Conservation (phyloP, 441 rosid species). For the Eruca vesicaria region DNA sequence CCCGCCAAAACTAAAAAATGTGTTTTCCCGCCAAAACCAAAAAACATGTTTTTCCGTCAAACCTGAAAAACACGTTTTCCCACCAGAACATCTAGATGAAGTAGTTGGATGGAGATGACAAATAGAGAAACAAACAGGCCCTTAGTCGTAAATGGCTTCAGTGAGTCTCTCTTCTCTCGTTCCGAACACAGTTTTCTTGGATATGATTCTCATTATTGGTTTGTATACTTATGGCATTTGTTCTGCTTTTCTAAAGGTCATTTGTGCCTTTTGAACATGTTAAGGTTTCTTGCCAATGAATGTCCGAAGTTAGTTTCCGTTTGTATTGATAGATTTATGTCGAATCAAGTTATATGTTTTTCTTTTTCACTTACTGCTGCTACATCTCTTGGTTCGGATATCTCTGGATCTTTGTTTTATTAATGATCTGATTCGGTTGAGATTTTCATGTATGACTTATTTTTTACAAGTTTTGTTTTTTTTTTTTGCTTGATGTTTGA, state of each 20-base stretch:
- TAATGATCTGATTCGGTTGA: neutral
- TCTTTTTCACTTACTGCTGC: neutral
- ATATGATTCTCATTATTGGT: neutral
- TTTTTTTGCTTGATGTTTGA: neutral
- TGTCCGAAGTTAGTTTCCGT: neutral
- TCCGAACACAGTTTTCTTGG: neutral
- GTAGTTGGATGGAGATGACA: too few species aligned
- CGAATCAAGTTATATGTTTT: neutral
- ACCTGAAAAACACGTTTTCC: too few species aligned
- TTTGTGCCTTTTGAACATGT: neutral
- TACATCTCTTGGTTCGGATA: conserved; percentile 4
- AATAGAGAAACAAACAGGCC: too few species aligned
- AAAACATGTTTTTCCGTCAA: too few species aligned
- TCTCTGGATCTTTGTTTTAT: neutral
- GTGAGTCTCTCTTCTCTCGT: neutral
- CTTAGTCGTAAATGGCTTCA: neutral
- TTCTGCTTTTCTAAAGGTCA: neutral
- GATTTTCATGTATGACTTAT: neutral
- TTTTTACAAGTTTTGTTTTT: neutral
- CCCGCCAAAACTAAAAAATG: too few species aligned
- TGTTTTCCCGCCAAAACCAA: too few species aligned
- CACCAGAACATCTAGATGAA: too few species aligned
- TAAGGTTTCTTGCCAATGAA: neutral
- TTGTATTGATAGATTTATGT: neutral
- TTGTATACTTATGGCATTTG: neutral